Base-by-base conservation (phyloP, 176 grass and related monocot species). In the maize (Zea mays) region DNA sequence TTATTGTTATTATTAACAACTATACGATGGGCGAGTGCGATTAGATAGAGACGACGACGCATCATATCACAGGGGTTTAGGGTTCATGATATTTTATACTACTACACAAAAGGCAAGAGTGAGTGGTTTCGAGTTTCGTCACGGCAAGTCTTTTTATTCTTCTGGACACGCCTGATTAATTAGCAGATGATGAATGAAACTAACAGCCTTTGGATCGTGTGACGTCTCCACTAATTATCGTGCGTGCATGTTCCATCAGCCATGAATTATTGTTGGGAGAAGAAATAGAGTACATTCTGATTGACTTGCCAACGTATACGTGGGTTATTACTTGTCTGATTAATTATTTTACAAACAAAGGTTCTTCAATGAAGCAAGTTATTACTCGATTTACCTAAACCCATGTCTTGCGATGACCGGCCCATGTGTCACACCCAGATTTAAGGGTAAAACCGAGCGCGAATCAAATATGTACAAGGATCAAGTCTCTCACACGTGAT, bases 21-120 rank as follows among this genome's bases (percentile, higher is more conserved):
- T 8, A n/a, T 33, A 9, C n/a, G 55, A 57, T 16, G 1, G 20
- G 0, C 55, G 55, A 86, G 72, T 86, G 84, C 84, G 64, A 56
- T 17, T 2, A 10, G 84, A 86, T 83, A 73, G 74, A 65, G 59
- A 86, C 80, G 68, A 79, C 79, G 65, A 71, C 10, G 61, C 50
- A 52, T 19, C 50, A 39, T 3, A 39, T 39, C 38, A 39, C 38
- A 39, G 38, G 38, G 38, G 3, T 39, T 4, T 39, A 27, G 38
- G 38, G 4, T 39, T 39, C 38, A 39, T 39, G 38, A 39, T 39
- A 39, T 39, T 39, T 39, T 39, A 4, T 39, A 27, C 27, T 27
- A 27, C 27, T 27, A 39, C 38, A 39, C 74, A 55, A 73, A 82
- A 67, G 72, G 48, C 4, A 57, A 5, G 80, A 16, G 19, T 62